These are phyloP conservation scores for Arabidopsis lyrata DNA, from an alignment of 441 rosid genomes.

Conservation along the genomic window DNA sequence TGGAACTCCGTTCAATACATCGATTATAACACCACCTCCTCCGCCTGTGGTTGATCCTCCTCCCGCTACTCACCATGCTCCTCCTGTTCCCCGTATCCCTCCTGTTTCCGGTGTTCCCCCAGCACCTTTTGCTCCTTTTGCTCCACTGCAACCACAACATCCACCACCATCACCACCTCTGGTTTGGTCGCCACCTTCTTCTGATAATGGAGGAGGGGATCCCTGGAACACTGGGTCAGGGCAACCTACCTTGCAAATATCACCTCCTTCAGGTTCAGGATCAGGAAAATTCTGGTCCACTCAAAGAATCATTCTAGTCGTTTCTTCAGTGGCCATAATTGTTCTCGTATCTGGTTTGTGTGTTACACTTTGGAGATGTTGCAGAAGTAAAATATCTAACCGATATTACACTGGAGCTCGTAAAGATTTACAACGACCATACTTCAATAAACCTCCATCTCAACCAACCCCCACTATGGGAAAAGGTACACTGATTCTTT, in stretches of 20 bases:
- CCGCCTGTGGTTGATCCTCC: conserved; percentile 63
- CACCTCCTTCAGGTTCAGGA: conserved; percentile 51
- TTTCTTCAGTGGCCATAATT: conserved; percentile 50
- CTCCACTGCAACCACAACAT: conserved; percentile 14
- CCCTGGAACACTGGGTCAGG: conserved; percentile 48
- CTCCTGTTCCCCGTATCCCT: conserved; percentile 36
- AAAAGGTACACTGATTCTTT: conserved; percentile 55
- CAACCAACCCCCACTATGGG: conserved; percentile 40
- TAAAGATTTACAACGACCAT: conserved; percentile 44
- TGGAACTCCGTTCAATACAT: conserved; percentile 91
- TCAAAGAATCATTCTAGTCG: conserved; percentile 51
- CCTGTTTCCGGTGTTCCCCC: conserved; percentile 42
- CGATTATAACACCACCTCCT: conserved; percentile 69
- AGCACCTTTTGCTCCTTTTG: conserved; percentile 35
- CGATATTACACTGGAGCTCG: conserved; percentile 41
- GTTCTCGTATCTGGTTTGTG: conserved; percentile 54
- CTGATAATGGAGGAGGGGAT: conserved; percentile 42
- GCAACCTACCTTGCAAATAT: conserved; percentile 50
- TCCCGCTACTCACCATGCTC: conserved; percentile 40
- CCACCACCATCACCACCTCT: conserved; percentile 47
- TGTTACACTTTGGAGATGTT: conserved; percentile 55
- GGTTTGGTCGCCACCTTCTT: conserved; percentile 59
- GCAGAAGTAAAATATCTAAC: conserved; percentile 49
- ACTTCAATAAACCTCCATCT: conserved; percentile 48
- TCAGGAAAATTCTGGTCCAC: conserved; percentile 53